A percentile compares a stretch with the other conserved stretches of the same genome.
phyloP scores from a whole-genome alignment of 2,329 filamentous ascomycete species.

The Claviceps pazoutovae region DNA sequence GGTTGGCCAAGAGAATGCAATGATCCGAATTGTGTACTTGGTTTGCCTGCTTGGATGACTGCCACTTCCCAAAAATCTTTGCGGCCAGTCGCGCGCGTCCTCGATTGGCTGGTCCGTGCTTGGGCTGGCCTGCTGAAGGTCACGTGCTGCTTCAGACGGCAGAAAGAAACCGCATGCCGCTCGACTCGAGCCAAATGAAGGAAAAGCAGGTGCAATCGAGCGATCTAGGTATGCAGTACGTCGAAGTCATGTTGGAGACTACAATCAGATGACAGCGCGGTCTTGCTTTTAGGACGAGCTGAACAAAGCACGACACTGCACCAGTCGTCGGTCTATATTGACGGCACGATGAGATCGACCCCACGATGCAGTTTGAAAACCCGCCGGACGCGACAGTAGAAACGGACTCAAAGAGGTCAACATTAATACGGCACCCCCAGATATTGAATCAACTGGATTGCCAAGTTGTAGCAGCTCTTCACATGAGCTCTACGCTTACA shows the following conservation, averaged over 20 bases:
- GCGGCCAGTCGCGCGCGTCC: conserved; percentile 1
- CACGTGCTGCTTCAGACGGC: conserved; percentile 1
- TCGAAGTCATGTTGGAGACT: too few relatives aligned
- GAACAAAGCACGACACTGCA: too few relatives aligned
- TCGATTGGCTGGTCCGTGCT: conserved; percentile 3
- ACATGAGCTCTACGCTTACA: neutral
- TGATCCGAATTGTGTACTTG: conserved; percentile 6
- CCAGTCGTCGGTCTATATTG: too few relatives aligned
- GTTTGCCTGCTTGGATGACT: neutral
- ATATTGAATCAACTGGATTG: neutral
- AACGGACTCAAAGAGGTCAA: neutral
- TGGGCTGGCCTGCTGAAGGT: neutral
- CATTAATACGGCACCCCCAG: neutral
- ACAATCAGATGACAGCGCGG: too few relatives aligned
- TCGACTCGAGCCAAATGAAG: conserved; percentile 4
- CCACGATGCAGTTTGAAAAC: too few relatives aligned
- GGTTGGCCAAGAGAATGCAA: conserved; percentile 5
- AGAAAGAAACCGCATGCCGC: neutral
- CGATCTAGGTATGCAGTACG: neutral
- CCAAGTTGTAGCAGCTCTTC: neutral
- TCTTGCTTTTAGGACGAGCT: too few relatives aligned
- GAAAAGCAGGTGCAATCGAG: neutral
- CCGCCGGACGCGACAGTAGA: too few relatives aligned
- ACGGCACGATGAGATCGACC: too few relatives aligned
- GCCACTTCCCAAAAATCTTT: conserved; percentile 6